phyloP scores from a whole-genome alignment of 352 stramenopile species.

The Phytophthora ohioensis region DNA sequence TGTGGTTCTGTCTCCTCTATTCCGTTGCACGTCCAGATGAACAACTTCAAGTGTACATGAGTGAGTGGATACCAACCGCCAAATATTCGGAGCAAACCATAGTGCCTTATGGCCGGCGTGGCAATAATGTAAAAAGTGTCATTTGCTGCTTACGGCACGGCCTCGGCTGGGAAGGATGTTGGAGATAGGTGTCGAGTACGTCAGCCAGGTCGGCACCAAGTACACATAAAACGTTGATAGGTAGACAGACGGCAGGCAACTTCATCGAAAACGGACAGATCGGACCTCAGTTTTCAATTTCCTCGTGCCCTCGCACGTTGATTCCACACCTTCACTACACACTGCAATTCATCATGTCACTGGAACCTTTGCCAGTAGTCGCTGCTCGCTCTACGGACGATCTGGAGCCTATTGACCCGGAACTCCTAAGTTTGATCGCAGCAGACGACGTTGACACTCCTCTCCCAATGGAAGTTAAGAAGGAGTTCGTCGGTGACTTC shows the following conservation, averaged over 20 bases:
- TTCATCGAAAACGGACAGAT: conserved; percentile 27
- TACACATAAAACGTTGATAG: conserved; percentile 14
- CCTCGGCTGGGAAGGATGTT: conserved; percentile 40
- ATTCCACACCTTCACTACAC: conserved; percentile 12
- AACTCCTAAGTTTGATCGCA: conserved; percentile 47
- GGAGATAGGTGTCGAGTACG: conserved; percentile 34
- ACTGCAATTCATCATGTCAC: conserved; percentile 35
- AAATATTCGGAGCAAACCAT: conserved; percentile 25
- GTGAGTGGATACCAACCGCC: conserved; percentile 9
- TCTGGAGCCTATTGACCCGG: conserved; percentile 44
- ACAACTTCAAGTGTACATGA: conserved; percentile 29
- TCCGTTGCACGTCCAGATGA: conserved; percentile 5
- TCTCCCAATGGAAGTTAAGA: conserved; percentile 20
- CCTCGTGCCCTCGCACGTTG: conserved; percentile 45
- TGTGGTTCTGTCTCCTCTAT: conserved; percentile 28
- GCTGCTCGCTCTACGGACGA: conserved; percentile 31
- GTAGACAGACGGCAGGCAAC: conserved; percentile 7
- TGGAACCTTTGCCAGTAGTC: conserved; percentile 46
- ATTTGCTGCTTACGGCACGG: conserved; percentile 22
- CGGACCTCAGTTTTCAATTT: conserved; percentile 38
- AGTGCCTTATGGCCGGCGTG: conserved; percentile 25
- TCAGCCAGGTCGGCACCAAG: conserved; percentile 17
- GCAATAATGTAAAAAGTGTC: conserved; percentile 37
- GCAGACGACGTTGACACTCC: conserved; percentile 28
- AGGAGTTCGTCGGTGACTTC: conserved; percentile 39